Evolutionary conservation across 495 filamentous ascomycete genomes (phyloP), one percentile per base, ranked within the genome.

Genomic region (Xylaria nigripes): DNA sequence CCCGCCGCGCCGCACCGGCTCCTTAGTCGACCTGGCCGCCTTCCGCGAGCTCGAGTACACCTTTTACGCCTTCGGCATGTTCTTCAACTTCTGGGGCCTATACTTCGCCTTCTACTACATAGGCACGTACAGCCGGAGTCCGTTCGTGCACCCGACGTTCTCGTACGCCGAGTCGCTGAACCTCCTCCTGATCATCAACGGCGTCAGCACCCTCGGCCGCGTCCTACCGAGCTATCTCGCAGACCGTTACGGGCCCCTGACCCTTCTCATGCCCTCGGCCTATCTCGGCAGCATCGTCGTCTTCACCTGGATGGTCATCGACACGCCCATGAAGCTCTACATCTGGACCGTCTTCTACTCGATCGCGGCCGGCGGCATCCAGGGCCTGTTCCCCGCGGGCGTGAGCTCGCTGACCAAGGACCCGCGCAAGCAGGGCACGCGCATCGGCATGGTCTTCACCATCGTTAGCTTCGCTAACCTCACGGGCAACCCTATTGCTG

Each of bases 61-160:
- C 5, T 74, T 90, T 13, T 90, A 89, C 61, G 76, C 81, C 0
- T 57, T 76, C 8, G 86, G 84, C 44, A 85, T 81, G 73, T 77
- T 72, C 48, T 71, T 70, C 50, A 63, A 78, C 56, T 85, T 87
- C 63, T 82, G 78, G 72, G 85, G 82, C 1, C 56, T 86, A 5
- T 93, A 89, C 61, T 81, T 93, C 54, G 81, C 78, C 7, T 89
- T 86, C 63, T 90, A 89, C 69, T 93, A 89, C 67, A 71, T 90
- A 21, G 65, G 72, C 3, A 57, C 78, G 3, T 92, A 81, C 65
- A 79, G 75, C 42, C 78, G 80, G 15, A 48, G 36, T 13, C 45
- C 63, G n/a, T 52, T 63, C 15, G 68, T 82, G 16, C 50, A 48
- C 8, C 65, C 87, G 52, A 66, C 72, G 6, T 64, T 86, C 3